Base-by-base conservation (phyloP, 331 rosid genomes). In the Stylosanthes scabra region DNA sequence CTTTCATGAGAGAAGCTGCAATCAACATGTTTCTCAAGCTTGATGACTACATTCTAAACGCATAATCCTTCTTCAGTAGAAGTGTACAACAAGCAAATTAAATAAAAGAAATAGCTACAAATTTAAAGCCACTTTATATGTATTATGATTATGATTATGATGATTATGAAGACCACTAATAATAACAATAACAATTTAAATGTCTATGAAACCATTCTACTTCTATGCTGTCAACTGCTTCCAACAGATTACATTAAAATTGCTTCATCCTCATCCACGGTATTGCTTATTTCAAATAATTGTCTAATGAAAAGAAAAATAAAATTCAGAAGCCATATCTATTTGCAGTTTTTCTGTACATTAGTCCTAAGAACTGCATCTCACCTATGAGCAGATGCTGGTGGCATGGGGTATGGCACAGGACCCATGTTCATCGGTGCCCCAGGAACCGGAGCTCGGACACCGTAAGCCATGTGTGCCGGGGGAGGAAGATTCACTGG, bases 401-500 rank as follows among this genome's bases (percentile, higher is more conserved):
- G 96, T 1, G 89, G 84, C 96, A 86, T 91, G 34, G 83, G 84
- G 78, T 94, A 94, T 34, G 94, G 61, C 89, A 91, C 59, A 3
- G 86, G 81, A 78, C 84, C 86, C 86, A 88, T 78, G 85, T 74
- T 91, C 89, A 86, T 78, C 16, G 95, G 90, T 55, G 93, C 67
- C 72, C 89, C 93, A 0, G 90, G 68, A 50, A 89, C 88, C 0
- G 90, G 85, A 46, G 88, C 96, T 67, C 87, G 79, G 9, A 89
- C 86, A 16, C 88, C 95, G 14, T 88, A 94, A 1, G 90, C 91
- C 86, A 88, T 80, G 74, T 89, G 91, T 52, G 83, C 68, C 0
- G 90, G 78, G 28, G 83, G 16, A 58, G 91, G 78, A 58, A 89
- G 90, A 78, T 80, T 93, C 64, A 91, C 91, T 0, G 94, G 90